Evolutionary conservation across 768 basidiomycete species (phyloP), one percentile per base, ranked within the genome.

Genomic region (Filobasidium floriforme): DNA sequence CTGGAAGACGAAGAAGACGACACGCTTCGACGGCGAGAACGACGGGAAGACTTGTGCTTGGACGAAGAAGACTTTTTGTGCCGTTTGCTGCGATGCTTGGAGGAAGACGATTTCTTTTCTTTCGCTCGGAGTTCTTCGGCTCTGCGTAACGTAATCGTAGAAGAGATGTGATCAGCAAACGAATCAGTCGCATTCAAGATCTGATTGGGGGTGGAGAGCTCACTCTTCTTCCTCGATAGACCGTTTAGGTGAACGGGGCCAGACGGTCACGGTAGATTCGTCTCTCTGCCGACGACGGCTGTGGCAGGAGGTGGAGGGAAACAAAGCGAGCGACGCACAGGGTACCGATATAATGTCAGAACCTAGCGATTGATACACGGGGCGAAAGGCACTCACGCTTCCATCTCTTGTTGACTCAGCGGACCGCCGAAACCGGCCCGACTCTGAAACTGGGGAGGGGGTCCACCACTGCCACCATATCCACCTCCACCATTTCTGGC

Each of bases 1-100:
- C 62, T 71, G 80, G 70, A 73, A 79, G 61, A 71, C 78, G 73
- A 26, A 62, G 55, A 76, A 79, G 81, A 41, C 76, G 77, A 51
- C 7, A 69, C 73, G 41, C 73, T 57, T 43, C 70, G 62, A 28
- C 71, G 64, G 3, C 61, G 65, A 10, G 26, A 49, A 26, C 37
- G 49, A n/a, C 40, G 63, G 15, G 24, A 26, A 12, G 70, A 70
- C 19, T 55, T 52, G 22, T 63, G 46, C 19, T 55, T 52, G 46
- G 46, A 49, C 2, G 52, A 63, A 19, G 69, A 68, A 6, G 71
- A 72, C 24, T 55, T 46, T 54, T 71, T 71, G 18, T 24, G 18
- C 24, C 26, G 54, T 57, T 57, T 43, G 28, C 22, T 26, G 7
- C 40, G 49, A n/a, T 59, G 63, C 15, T 49, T 46, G 15, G 70